phyloP scores from a whole-genome alignment of 768 basidiomycete species.

The Tubosaeta brunneosetosa region DNA sequence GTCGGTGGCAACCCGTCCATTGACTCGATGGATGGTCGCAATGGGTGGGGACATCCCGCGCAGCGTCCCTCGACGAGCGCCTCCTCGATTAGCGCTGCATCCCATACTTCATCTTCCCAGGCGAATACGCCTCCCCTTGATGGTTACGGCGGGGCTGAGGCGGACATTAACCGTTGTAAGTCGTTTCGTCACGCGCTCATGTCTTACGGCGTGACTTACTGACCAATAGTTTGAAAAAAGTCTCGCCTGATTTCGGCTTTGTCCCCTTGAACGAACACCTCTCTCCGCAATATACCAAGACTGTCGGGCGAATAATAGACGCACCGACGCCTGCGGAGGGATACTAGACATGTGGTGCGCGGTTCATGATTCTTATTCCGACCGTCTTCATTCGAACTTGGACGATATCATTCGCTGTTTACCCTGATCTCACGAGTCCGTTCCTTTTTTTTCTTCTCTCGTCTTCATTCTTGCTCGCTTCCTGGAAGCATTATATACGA shows the following conservation, averaged over 20 bases:
- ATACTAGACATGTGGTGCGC: conserved; percentile 27
- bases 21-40: conserved; percentile 35
- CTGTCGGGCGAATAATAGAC: conserved; percentile 47
- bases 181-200: conserved; percentile 28
- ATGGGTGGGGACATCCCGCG: conserved; percentile 39
- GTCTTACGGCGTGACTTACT: conserved; percentile 42
- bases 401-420: conserved; percentile 28
- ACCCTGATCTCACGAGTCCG: conserved; percentile 31
- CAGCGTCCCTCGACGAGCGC: conserved; percentile 68
- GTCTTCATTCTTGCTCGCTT: conserved; percentile 28
- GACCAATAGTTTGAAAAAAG: conserved; percentile 43
- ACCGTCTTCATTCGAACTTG: conserved; percentile 31
- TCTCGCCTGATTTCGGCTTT: conserved; percentile 83
- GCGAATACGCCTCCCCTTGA: conserved; percentile 78
- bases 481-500: conserved; percentile 29
- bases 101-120: conserved; percentile 72
- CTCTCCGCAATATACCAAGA: conserved; percentile 58
- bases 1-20: conserved; percentile 42
- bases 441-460: conserved; percentile 25
- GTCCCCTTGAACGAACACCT: conserved; percentile 79
- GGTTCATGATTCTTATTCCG: conserved; percentile 26
- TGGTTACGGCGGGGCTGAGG: conserved; percentile 58
- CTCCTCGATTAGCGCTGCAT: conserved; percentile 71
- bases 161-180: conserved; percentile 83
- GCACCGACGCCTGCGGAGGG: conserved; percentile 20